Evolutionary conservation across 2,329 filamentous ascomycete genomes (phyloP).

Genomic region (Whalleya microplaca): DNA sequence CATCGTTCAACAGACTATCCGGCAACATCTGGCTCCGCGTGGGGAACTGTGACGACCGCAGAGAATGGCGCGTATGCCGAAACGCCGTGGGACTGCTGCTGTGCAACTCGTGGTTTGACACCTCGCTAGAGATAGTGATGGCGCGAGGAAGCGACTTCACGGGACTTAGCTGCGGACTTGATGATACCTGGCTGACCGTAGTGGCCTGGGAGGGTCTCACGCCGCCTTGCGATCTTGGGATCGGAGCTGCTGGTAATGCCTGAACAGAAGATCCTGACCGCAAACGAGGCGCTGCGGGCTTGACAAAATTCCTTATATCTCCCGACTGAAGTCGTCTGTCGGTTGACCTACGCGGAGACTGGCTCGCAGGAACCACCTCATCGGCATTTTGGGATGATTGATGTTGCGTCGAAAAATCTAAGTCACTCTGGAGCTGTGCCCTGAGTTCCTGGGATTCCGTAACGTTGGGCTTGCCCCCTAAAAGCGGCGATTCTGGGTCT

Average conservation of each 20-base stretch:
- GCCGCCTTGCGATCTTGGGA: conserved; percentile 15
- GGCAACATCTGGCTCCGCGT: conserved; percentile 58
- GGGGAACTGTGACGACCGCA: conserved; percentile 51
- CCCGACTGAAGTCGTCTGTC: conserved; percentile 3
- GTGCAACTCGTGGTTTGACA: conserved; percentile 3
- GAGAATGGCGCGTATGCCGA: conserved; percentile 26
- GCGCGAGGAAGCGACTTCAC: conserved; percentile 31
- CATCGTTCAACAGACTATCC: conserved; percentile 48
- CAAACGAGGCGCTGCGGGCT: conserved; percentile 23
- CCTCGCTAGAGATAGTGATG: conserved; percentile 22
- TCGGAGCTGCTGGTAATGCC: conserved; percentile 16
- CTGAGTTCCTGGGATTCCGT: conserved; percentile 57
- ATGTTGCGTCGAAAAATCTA: conserved; percentile 44
- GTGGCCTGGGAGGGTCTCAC: conserved; percentile 49
- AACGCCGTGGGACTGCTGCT: conserved; percentile 25
- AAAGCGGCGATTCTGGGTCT: conserved; percentile 20
- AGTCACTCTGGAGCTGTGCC: conserved; percentile 54
- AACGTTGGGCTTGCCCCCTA: conserved; percentile 21
- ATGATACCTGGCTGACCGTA: conserved; percentile 44
- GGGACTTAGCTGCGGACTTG: conserved; percentile 38
- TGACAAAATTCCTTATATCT: conserved; percentile 16
- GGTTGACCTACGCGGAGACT: conserved; percentile 26
- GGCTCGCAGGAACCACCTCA: conserved; percentile 40
- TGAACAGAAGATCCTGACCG: conserved; percentile 22
- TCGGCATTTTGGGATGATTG: conserved; percentile 27